phyloP scores from a whole-genome alignment of 495 filamentous ascomycete species.

The Oidiodendron maius region DNA sequence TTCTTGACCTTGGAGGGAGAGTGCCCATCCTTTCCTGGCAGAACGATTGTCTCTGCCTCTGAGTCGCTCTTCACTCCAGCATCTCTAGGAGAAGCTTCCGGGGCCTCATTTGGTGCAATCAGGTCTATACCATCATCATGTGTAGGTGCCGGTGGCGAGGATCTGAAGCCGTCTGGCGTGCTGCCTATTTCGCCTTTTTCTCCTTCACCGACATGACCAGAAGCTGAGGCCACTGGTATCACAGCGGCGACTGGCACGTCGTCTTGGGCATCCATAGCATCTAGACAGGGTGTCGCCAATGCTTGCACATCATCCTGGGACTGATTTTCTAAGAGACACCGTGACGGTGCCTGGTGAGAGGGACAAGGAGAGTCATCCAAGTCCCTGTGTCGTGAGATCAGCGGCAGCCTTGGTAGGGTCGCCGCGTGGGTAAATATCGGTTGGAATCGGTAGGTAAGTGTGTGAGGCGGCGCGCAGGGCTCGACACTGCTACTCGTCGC shows the following conservation, averaged over 20 bases:
- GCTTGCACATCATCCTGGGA: conserved; percentile 20
- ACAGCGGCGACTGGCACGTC: conserved; percentile 5
- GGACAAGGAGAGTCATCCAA: conserved; percentile 24
- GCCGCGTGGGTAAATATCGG: conserved; percentile 6
- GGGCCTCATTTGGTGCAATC: conserved; percentile 8
- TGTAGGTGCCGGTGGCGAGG: conserved; percentile 13
- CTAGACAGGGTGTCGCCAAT: conserved; percentile 15
- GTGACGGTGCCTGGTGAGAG: conserved; percentile 20
- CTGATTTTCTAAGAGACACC: conserved; percentile 20
- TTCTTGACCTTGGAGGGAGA: conserved; percentile 65
- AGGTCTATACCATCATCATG: conserved; percentile 17
- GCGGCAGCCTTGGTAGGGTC: background rate
- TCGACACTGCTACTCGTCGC: too few relatives aligned
- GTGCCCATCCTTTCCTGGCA: conserved; percentile 65
- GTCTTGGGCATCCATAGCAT: conserved; percentile 20
- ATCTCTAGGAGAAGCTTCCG: too few relatives aligned
- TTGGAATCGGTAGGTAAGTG: background rate
- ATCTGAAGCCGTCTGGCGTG: conserved; percentile 18
- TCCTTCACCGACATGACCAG: conserved; percentile 8
- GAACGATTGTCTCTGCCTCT: conserved; percentile 76
- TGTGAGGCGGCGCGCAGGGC: conserved; percentile 1
- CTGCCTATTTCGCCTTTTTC: conserved; percentile 3
- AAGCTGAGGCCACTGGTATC: conserved; percentile 6
- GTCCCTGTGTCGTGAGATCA: conserved; percentile 13
- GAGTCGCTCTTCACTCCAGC: conserved; percentile 54